A percentile compares a stretch with the other conserved stretches of the same genome.
Conservation (phyloP, 163 green algal genomes). For the Prototheca stagnorum region DNA sequence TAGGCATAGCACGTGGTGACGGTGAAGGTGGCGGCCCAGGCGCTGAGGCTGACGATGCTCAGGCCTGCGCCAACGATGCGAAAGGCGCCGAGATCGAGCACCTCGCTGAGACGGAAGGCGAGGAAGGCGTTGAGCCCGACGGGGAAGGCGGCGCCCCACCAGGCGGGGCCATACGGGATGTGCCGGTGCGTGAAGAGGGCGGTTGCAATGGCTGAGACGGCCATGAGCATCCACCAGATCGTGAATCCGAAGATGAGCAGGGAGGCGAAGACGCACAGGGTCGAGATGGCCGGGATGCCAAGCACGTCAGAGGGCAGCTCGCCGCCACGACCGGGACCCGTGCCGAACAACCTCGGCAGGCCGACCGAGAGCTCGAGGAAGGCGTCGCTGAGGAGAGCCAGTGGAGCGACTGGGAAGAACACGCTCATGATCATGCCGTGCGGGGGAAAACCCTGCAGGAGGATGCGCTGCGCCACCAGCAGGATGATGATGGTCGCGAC, state of each 20-base stretch:
- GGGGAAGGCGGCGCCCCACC: neutral
- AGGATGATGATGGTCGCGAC: too few relatives aligned
- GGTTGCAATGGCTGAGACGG: neutral
- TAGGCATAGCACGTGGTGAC: neutral
- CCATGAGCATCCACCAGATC: neutral
- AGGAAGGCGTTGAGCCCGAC: neutral
- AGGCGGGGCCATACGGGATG: neutral
- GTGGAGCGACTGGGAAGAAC: neutral
- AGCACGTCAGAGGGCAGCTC: neutral
- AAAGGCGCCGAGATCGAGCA: neutral
- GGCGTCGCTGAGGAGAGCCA: neutral
- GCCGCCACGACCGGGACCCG: neutral
- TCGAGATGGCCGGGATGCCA: neutral
- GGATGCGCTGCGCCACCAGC: too few relatives aligned
- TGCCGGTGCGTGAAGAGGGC: neutral
- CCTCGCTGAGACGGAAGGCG: neutral
- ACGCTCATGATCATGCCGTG: neutral
- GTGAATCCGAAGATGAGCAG: neutral
- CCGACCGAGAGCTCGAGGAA: neutral
- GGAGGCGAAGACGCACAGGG: neutral
- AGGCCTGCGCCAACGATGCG: neutral
- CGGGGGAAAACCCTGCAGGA: neutral
- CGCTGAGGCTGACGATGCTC: neutral
- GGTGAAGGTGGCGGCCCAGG: neutral
- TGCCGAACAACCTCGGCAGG: neutral